These are phyloP conservation scores for Brettanomyces nanus DNA, from an alignment of 805 yeast genomes.

Conservation along the genomic window DNA sequence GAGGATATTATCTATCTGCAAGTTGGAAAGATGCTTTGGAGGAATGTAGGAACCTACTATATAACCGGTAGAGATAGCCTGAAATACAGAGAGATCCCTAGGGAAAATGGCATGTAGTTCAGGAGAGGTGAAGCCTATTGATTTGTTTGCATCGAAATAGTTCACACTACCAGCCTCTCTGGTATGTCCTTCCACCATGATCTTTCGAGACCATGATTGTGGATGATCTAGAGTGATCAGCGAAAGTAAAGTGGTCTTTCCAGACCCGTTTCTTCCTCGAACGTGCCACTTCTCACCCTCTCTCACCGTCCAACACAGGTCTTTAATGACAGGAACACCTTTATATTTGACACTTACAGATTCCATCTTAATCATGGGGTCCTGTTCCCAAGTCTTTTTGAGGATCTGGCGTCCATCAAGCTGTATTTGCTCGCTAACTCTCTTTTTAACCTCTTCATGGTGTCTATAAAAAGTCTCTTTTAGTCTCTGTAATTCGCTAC, in stretches of 20 bases:
- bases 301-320: constrained; percentile 58
- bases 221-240: constrained; percentile 93
- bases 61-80: constrained; percentile 67
- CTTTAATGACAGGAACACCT: constrained; percentile 48
- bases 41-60: constrained; percentile 57
- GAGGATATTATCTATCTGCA: constrained; percentile 32
- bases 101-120: constrained; percentile 90
- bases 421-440: constrained; percentile 9
- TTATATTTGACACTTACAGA: constrained; percentile 60
- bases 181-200: constrained; percentile 55
- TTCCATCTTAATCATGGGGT: constrained; percentile 41
- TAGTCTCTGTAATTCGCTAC: constrained; percentile 14
- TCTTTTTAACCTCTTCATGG: constrained; percentile 13
- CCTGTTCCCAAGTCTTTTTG: background rate
- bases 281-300: constrained; percentile 83
- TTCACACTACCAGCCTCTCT: constrained; percentile 68
- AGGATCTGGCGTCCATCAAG: background rate
- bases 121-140: constrained; percentile 86
- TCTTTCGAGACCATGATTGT: constrained; percentile 78
- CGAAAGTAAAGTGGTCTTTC: constrained; percentile 83
- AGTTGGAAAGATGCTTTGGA: constrained; percentile 30
- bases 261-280: constrained; percentile 85
- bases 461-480: constrained; percentile 16
- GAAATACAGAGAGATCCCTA: constrained; percentile 36
- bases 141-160: constrained; percentile 69